A percentile compares a stretch with the other conserved stretches of the same genome.
Evolutionary conservation across 2,329 filamentous ascomycete species (phyloP).

Genomic region (Sporothrix pseudoabietina): DNA sequence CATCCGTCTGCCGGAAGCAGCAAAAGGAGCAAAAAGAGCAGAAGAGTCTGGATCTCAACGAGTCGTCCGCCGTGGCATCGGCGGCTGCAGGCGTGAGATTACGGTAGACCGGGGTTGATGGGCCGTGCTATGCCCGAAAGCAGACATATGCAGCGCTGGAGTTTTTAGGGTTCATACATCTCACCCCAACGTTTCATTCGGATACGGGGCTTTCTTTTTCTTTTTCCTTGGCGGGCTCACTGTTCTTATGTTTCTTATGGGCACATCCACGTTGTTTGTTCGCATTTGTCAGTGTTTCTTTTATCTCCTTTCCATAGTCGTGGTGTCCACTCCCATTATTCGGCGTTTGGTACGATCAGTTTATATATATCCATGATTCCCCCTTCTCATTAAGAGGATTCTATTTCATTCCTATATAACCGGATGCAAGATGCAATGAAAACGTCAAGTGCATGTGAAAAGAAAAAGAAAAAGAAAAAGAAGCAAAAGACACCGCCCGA

Average conservation of each 20-base stretch:
- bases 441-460: background rate
- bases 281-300: background rate
- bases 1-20: conserved; percentile 35
- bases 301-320: background rate
- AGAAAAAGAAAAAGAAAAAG: background rate
- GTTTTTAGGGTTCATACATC: background rate
- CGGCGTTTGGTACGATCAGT: background rate
- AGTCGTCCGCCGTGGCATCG: background rate
- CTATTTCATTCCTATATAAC: background rate
- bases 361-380: background rate
- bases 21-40: background rate
- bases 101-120: background rate
- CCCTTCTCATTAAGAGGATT: background rate
- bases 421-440: background rate
- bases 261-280: conserved; percentile 1
- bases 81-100: background rate
- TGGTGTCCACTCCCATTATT: background rate
- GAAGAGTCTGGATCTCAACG: background rate
- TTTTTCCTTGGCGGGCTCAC: background rate
- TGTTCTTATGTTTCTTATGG: background rate
- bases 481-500: conserved; percentile 4
- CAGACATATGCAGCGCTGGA: background rate
- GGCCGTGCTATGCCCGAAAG: background rate
- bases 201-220: background rate
- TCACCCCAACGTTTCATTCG: conserved; percentile 4